These are phyloP conservation scores for Dendrocalamus latiflorus DNA, from an alignment of 202 grass and related monocot species.

Conservation along the genomic window DNA sequence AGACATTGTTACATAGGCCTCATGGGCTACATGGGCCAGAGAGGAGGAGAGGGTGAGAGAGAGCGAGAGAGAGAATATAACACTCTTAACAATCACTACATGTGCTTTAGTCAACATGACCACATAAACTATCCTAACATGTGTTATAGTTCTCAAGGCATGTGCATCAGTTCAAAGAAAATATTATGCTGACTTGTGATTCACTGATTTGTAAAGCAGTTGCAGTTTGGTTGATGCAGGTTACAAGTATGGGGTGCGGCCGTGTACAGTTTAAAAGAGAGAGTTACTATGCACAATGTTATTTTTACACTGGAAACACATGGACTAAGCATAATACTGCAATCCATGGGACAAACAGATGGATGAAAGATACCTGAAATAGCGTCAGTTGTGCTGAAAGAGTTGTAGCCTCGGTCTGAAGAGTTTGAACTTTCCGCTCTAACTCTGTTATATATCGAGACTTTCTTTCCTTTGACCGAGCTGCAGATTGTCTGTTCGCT, in stretches of 20 bases:
- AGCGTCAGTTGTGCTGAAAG: slow-evolving; percentile 91
- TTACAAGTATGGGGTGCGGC: not conserved
- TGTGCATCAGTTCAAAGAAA: slow-evolving; percentile 18
- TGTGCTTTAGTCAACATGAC: slow-evolving; percentile 8
- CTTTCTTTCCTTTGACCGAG: slow-evolving; percentile 98
- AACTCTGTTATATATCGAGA: slow-evolving; percentile 92
- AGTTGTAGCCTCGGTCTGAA: slow-evolving; percentile 98
- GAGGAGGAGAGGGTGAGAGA: too few relatives aligned
- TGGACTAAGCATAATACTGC: not conserved
- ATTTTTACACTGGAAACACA: not conserved
- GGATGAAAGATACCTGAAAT: slow-evolving; percentile 58
- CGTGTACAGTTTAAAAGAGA: not conserved
- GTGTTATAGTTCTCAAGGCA: slow-evolving; percentile 5
- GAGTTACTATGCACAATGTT: not conserved
- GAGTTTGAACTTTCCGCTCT: slow-evolving; percentile 93
- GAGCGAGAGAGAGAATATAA: too few relatives aligned
- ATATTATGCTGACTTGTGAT: slow-evolving; percentile 13
- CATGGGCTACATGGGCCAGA: too few relatives aligned
- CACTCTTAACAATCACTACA: too few relatives aligned
- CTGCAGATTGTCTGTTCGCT: slow-evolving; percentile 96
- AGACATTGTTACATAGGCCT: too few relatives aligned
- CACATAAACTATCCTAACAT: slow-evolving; percentile 6
- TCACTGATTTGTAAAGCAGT: not conserved
- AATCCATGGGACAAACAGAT: slow-evolving; percentile 19
- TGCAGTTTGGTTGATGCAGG: not conserved